phyloP scores from a whole-genome alignment of 306 rosid genomes.

The Cucumis sativus region DNA sequence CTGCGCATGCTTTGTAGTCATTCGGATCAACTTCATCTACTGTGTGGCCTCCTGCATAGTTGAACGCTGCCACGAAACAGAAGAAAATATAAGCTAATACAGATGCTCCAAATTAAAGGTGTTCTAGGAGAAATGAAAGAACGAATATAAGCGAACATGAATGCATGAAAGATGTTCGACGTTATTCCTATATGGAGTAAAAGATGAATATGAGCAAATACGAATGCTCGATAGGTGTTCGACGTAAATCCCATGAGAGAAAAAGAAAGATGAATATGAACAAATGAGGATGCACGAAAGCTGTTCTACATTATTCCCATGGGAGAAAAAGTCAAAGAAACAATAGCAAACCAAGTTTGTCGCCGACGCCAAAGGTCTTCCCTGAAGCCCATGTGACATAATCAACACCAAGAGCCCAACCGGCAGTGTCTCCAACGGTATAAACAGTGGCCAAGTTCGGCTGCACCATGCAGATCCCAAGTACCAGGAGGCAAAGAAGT shows the following conservation, averaged over 20 bases:
- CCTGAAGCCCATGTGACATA: constrained; percentile 63
- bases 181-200: neutral
- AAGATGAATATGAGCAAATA: neutral
- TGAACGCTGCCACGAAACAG: constrained; percentile 35
- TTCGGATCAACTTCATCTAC: constrained; percentile 65
- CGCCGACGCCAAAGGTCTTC: constrained; percentile 63
- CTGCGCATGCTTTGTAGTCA: constrained; percentile 57
- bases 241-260: neutral
- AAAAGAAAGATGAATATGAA: neutral
- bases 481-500: constrained; percentile 18
- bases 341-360: constrained; percentile 45
- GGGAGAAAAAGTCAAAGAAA: neutral
- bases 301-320: neutral
- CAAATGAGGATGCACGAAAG: neutral
- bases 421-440: constrained; percentile 68
- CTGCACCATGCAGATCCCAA: constrained; percentile 32
- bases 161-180: neutral
- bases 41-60: constrained; percentile 62
- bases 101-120: neutral
- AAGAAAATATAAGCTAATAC: neutral
- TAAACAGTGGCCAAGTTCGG: constrained; percentile 41
- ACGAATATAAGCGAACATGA: neutral
- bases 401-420: constrained; percentile 61
- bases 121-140: neutral
- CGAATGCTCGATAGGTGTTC: neutral